Evolutionary conservation across 1,284 basidiomycete genomes (phyloP).

Genomic region (Ganoderma resinaceum): DNA sequence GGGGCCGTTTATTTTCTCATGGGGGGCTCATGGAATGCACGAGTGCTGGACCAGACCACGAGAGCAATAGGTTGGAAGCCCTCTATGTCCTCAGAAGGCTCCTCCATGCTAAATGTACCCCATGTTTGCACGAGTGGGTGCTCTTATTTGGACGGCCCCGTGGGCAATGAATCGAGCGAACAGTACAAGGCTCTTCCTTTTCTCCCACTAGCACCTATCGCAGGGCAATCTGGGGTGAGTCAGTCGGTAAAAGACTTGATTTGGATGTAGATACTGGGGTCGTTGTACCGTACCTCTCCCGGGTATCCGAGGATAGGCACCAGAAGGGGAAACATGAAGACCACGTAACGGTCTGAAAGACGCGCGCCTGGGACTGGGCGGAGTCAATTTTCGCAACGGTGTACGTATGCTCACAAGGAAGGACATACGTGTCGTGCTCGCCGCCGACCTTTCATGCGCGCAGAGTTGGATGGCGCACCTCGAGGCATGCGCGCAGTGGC

Average conservation of each 20-base stretch:
- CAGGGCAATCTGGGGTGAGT: constrained; percentile 12
- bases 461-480: not conserved
- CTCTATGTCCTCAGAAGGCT: constrained; percentile 4
- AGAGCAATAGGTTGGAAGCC: not conserved
- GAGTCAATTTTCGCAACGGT: not conserved
- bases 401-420: not conserved
- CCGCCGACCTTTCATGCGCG: no score
- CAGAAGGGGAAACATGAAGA: constrained; percentile 10
- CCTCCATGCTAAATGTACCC: constrained; percentile 6
- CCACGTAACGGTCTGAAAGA: constrained; percentile 3
- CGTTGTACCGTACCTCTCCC: not conserved
- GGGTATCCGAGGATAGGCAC: constrained; percentile 11
- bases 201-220: constrained; percentile 21
- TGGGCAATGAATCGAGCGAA: not conserved
- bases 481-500: not conserved
- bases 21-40: constrained; percentile 9
- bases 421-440: not conserved
- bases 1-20: constrained; percentile 3
- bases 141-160: constrained; percentile 12
- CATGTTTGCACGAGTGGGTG: constrained; percentile 28
- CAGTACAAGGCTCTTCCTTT: not conserved
- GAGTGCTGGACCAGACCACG: constrained; percentile 7
- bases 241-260: constrained; percentile 4
- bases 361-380: constrained; percentile 1
- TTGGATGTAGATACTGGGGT: constrained; percentile 14